These are phyloP conservation scores for Neurospora discreta DNA, from an alignment of 495 filamentous ascomycete genomes.

Conservation along the genomic window DNA sequence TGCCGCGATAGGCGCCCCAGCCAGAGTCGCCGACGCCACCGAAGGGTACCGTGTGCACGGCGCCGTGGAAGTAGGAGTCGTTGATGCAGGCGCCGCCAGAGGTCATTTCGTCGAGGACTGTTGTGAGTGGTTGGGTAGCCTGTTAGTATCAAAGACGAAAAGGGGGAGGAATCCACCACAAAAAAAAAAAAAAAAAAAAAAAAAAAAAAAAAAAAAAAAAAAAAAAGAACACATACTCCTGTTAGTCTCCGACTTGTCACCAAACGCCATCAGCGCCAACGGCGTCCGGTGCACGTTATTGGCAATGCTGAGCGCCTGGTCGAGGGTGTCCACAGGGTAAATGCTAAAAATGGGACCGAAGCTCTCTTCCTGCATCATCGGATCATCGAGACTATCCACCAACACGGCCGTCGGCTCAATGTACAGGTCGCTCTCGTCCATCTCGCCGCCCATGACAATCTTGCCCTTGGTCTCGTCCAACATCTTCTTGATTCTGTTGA, in stretches of 20 bases:
- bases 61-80: slow-evolving; percentile 71
- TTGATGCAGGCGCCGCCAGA: slow-evolving; percentile 76
- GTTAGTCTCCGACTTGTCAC: slow-evolving; percentile 59
- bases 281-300: slow-evolving; percentile 70
- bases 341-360: slow-evolving; percentile 86
- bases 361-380: slow-evolving; percentile 67
- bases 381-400: slow-evolving; percentile 63
- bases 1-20: slow-evolving; percentile 72
- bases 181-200: too few relatives aligned
- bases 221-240: slow-evolving; percentile 35
- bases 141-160: slow-evolving; percentile 11
- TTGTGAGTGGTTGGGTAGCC: slow-evolving; percentile 22
- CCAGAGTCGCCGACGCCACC: slow-evolving; percentile 87
- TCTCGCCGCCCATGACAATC: slow-evolving; percentile 73
- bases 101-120: slow-evolving; percentile 51
- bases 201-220: not conserved
- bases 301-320: slow-evolving; percentile 70
- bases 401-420: slow-evolving; percentile 80
- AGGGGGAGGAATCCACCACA: not conserved
- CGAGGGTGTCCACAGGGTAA: slow-evolving; percentile 58
- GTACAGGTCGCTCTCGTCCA: slow-evolving; percentile 65
- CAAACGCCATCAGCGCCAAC: slow-evolving; percentile 75
- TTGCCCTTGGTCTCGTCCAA: slow-evolving; percentile 70
- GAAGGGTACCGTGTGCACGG: slow-evolving; percentile 67
- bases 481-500: slow-evolving; percentile 78